Conservation (phyloP, 108 stramenopile genomes). For the Cyclotella distinguenda region DNA sequence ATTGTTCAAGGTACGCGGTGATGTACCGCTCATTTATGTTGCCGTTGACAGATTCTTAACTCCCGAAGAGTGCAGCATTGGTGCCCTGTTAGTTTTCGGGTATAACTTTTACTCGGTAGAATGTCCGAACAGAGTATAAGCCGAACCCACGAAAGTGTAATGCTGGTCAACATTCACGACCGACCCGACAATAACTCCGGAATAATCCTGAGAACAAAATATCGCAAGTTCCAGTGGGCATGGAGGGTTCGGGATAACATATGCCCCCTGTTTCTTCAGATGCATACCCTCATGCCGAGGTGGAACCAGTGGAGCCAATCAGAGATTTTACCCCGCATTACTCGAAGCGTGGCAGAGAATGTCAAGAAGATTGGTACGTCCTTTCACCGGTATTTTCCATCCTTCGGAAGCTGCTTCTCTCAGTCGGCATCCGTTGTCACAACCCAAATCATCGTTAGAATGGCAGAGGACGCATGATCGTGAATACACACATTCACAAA, state of each 20-base stretch:
- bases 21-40: too few species aligned
- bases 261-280: slow-evolving; percentile 59
- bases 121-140: slow-evolving; percentile 60
- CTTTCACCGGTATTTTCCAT: too few species aligned
- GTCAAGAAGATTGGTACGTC: too few species aligned
- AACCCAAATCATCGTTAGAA: neutral
- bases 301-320: slow-evolving; percentile 25
- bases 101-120: slow-evolving; percentile 50
- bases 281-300: slow-evolving; percentile 33
- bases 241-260: slow-evolving; percentile 52
- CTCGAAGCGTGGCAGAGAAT: too few species aligned
- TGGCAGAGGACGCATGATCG: slow-evolving; percentile 30
- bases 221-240: too few species aligned
- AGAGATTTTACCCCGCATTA: slow-evolving; percentile 47
- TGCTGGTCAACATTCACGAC: slow-evolving; percentile 52
- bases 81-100: too few species aligned
- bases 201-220: neutral
- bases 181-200: slow-evolving; percentile 42
- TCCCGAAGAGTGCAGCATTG: slow-evolving; percentile 18
- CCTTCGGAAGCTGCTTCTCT: too few species aligned
- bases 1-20: too few species aligned
- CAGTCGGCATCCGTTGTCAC: neutral
- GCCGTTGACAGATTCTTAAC: slow-evolving; percentile 6
- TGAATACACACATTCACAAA: slow-evolving; percentile 14
- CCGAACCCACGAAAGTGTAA: too few species aligned